Evolutionary conservation across 139 green algal genomes (phyloP).

Genomic region (Micractinium sp.): DNA sequence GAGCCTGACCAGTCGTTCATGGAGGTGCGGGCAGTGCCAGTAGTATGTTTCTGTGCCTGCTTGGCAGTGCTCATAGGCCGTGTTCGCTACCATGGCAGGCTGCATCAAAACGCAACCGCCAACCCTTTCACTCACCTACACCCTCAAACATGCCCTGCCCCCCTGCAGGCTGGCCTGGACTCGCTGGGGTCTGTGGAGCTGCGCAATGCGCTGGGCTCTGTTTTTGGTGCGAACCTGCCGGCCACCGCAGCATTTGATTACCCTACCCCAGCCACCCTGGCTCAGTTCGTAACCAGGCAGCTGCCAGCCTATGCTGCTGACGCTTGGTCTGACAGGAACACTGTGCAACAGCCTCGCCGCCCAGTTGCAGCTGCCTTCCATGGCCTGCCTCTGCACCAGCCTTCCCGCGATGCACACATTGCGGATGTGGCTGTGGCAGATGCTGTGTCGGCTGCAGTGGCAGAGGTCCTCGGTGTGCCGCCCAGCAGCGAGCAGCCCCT

Average conservation of each 20-base stretch:
- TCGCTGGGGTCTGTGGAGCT: conserved; percentile 63
- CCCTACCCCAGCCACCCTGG: conserved; percentile 57
- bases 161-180: conserved; percentile 70
- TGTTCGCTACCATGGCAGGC: neutral
- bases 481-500: conserved; percentile 61
- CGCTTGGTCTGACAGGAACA: neutral
- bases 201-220: conserved; percentile 30
- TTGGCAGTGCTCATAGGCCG: no score
- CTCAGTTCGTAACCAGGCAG: neutral
- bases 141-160: neutral
- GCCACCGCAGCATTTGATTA: conserved; percentile 67
- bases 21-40: conserved; percentile 14
- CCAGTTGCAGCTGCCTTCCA: no score
- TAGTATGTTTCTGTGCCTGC: neutral
- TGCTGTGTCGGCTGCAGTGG: neutral
- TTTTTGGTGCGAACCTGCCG: conserved; percentile 41
- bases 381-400: neutral
- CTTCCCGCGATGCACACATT: neutral
- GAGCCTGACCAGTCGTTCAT: conserved; percentile 68
- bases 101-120: neutral
- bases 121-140: neutral
- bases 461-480: conserved; percentile 14
- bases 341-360: no score
- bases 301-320: neutral
- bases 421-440: neutral